Conservation (phyloP, 768 basidiomycete genomes). For the Amanita polypyramis region DNA sequence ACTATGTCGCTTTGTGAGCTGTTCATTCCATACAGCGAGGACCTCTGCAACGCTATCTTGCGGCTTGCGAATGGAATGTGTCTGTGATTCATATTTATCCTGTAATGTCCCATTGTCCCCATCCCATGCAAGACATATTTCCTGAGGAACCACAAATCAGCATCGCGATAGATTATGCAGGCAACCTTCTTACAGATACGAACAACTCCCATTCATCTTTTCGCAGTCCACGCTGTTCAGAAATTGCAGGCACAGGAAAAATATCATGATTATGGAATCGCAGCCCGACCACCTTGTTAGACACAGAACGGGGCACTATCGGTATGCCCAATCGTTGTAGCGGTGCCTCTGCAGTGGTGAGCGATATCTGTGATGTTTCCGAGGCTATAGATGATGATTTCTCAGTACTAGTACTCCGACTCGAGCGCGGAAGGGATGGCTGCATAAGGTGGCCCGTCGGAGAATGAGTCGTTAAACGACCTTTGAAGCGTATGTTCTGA, state of each 20-base stretch:
- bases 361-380: too few species aligned
- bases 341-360: too few species aligned
- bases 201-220: constrained; percentile 14
- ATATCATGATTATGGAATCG: constrained; percentile 9
- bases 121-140: constrained; percentile 2
- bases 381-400: neutral
- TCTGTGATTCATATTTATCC: neutral
- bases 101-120: neutral
- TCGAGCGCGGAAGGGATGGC: neutral
- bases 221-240: constrained; percentile 9
- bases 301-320: neutral
- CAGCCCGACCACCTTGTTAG: constrained; percentile 15
- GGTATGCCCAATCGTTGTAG: neutral
- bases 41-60: constrained; percentile 14
- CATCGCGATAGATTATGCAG: neutral
- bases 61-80: constrained; percentile 7
- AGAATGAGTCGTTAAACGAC: too few species aligned
- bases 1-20: neutral
- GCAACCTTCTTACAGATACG: constrained; percentile 10
- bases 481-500: too few species aligned
- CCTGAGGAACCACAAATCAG: neutral
- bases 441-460: too few species aligned
- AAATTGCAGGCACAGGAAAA: constrained; percentile 10
- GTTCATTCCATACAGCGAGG: constrained; percentile 9
- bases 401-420: neutral